These are phyloP conservation scores for Solanum neorickii DNA, from an alignment of 257 asterid genomes.

Conservation along the genomic window DNA sequence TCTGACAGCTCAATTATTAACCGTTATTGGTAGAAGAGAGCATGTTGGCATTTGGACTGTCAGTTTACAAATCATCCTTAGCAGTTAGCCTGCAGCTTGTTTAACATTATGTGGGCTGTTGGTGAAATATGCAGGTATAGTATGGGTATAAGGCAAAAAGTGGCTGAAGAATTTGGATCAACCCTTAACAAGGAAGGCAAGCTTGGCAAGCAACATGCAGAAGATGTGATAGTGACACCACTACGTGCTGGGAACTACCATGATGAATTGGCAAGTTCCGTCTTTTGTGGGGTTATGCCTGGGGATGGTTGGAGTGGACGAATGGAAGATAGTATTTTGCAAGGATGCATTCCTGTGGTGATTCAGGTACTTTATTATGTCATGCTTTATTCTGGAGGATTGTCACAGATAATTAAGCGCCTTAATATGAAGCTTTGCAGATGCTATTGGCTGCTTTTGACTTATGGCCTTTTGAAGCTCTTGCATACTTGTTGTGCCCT, in stretches of 20 bases:
- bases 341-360: constrained; percentile 93
- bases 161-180: constrained; percentile 88
- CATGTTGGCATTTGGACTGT: neutral
- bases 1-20: neutral
- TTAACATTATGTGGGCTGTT: neutral
- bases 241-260: constrained; percentile 56
- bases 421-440: neutral
- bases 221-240: constrained; percentile 77
- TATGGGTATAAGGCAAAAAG: constrained; percentile 99
- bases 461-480: neutral
- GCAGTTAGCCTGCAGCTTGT: neutral
- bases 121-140: constrained; percentile 57
- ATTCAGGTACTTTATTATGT: constrained; percentile 50
- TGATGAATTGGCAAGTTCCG: constrained; percentile 60
- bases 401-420: neutral
- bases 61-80: neutral
- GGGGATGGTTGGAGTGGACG: constrained; percentile 99
- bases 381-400: neutral
- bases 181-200: constrained; percentile 71
- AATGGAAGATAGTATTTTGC: constrained; percentile 92
- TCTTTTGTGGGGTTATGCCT: constrained; percentile 97
- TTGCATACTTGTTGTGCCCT: neutral
- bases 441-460: neutral
- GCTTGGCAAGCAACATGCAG: constrained; percentile 73
- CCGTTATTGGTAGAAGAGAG: neutral